Conservation (phyloP, 129 eudicot genomes). For the Pulicaria dysenterica region DNA sequence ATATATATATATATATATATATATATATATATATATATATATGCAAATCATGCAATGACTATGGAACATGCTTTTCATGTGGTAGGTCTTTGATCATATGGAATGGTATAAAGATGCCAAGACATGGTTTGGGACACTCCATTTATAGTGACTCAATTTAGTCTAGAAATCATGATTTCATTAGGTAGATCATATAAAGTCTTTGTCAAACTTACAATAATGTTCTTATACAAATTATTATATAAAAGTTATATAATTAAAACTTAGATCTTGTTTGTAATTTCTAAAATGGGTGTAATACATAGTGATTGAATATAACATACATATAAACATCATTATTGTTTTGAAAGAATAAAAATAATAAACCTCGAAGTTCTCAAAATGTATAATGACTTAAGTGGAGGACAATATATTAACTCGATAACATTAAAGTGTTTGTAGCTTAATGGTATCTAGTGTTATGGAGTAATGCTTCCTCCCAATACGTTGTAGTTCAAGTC, state of each 20-base stretch:
- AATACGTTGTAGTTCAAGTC: too few species aligned
- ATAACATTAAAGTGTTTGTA: too few species aligned
- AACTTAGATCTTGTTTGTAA: neutral
- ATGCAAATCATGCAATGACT: neutral
- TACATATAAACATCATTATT: too few species aligned
- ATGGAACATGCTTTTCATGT: conserved; percentile 18
- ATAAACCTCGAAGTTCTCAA: too few species aligned
- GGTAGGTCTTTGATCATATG: conserved; percentile 6
- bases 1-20: too few species aligned
- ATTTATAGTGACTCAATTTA: neutral
- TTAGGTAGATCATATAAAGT: neutral
- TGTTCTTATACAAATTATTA: neutral
- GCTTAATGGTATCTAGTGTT: too few species aligned
- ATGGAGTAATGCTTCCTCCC: too few species aligned
- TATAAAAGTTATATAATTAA: neutral
- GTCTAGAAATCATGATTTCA: neutral
- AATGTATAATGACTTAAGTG: too few species aligned
- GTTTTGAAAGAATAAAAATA: too few species aligned
- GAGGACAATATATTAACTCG: too few species aligned
- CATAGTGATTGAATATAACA: too few species aligned
- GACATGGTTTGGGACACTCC: conserved; percentile 4
- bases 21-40: neutral
- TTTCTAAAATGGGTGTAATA: too few species aligned
- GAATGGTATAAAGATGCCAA: conserved; percentile 1
- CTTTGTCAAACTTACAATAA: neutral